Conservation (phyloP, 1,139 yeast genomes). For the Nakaseomyces glabratus region DNA sequence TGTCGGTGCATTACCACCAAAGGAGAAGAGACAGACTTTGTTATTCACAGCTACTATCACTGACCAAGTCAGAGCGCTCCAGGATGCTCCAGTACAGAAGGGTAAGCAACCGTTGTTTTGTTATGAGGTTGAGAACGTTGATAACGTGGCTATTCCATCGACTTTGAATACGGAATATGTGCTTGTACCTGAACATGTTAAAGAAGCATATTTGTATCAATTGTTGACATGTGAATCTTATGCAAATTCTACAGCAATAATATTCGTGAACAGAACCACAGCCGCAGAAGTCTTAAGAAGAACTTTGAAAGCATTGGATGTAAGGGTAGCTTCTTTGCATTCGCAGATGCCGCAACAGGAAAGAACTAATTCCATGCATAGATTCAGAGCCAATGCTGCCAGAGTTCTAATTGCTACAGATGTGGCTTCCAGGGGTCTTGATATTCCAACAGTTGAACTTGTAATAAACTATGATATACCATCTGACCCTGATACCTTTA, state of each 20-base stretch:
- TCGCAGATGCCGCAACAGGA: conserved; percentile 93
- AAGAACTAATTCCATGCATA: conserved; percentile 79
- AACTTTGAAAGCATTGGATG: conserved; percentile 60
- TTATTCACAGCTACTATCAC: conserved; percentile 95
- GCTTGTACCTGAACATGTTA: conserved; percentile 70
- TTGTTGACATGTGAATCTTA: conserved; percentile 56
- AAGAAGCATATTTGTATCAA: conserved; percentile 77
- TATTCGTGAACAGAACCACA: conserved; percentile 82
- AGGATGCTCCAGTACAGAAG: conserved; percentile 53
- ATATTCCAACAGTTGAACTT: conserved; percentile 83
- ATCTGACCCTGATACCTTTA: conserved; percentile 92
- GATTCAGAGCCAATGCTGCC: conserved; percentile 93
- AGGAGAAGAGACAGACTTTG: conserved; percentile 72
- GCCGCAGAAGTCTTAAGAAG: conserved; percentile 84
- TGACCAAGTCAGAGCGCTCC: conserved; percentile 76
- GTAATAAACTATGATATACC: conserved; percentile 91
- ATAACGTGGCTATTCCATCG: conserved; percentile 66
- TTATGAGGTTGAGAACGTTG: conserved; percentile 73
- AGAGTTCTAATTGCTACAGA: conserved; percentile 88
- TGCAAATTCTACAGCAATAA: conserved; percentile 60
- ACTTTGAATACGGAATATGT: conserved; percentile 52
- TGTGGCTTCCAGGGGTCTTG: conserved; percentile 95
- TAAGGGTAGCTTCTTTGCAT: conserved; percentile 81
- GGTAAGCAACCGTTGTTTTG: conserved; percentile 62
- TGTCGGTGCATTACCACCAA: conserved; percentile 58